Evolutionary conservation across 805 yeast genomes (phyloP), one percentile per base, ranked within the genome.

Genomic region (Candida krabiensis): DNA sequence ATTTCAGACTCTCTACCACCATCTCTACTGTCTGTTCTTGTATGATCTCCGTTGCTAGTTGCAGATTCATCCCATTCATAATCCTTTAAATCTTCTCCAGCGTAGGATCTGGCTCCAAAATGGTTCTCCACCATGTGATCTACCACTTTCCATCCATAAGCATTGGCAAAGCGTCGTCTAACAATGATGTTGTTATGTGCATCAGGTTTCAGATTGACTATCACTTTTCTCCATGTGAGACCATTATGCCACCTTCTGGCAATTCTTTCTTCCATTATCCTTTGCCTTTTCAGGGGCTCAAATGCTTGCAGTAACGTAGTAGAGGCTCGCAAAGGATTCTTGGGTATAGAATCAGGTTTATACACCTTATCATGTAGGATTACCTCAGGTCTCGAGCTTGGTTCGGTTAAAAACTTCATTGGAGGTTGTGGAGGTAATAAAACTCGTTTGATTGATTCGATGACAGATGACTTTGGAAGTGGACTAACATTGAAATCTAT

Each of bases 121-220:
- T 86, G 93, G 38, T 77, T 74, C 12, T 75, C 68, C 1, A 84
- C 86, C 48, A 90, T 53, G 60, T 91, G 96, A 30, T 82, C 83
- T n/a, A 91, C 71, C 0, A 88, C 96, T 1, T 86, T 87, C 93
- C 96, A 88, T 2, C 99, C 99, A 63, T 83, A 90, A 0, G 96
- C 93, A 63, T 91, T 91, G 5, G 95, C 83, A 67, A 86, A 93
- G 44, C 86, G 66, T 49, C 99, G 71, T 46, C 99, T 69, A 1
- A 91, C 98, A 19, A 87, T 72, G 19, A 93, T 89, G 54, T 89
- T 91, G 54, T 91, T 91, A 56, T 91, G 99, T 0, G 99, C 96
- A 60, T 91, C 99, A 0, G 97, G 96, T 47, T 80, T 76, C 46
- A 93, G 64, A 29, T 79, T 79, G 1, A 90, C 96, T 19, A 93